Evolutionary conservation across 2,329 filamentous ascomycete genomes (phyloP), one percentile per base, ranked within the genome.

Genomic region (Ploettnerulaceae sp.): DNA sequence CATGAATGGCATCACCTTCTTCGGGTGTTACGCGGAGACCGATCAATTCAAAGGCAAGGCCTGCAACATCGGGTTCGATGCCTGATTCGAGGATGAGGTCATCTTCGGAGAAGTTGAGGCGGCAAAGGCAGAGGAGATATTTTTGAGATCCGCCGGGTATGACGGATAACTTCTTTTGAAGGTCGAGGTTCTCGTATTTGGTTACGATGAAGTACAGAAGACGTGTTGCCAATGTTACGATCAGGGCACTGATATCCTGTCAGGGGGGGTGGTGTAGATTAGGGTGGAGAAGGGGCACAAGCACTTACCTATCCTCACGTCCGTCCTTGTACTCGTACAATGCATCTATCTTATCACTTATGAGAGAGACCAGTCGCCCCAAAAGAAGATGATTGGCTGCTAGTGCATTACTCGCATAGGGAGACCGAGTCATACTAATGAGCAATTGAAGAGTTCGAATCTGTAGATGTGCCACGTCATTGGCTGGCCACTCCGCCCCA

Each of bases 21-120:
- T 95, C 86, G 0, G 89, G 84, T 43, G 86, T 93, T 17, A 95
- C 79, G 2, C 81, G 79, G 51, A 88, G 72, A 63, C 95, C 89
- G 29, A 97, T 66, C 52, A 98, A 71, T 60, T 86, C 81, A 57
- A 91, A 83, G 3, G 93, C 91, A 66, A 84, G 81, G 53, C 91
- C 86, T 1, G 84, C 79, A 1, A 89, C 87, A 53, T 88, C 86
- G 21, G 84, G 78, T 26, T 86, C 84, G 43, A 95, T 84, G 0
- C 83, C 83, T 1, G 74, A 72, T 66, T 96, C 89, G 21, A 94
- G 73, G 8, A 93, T 76, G 7, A 86, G 66, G 22, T 88, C 84
- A 51, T 95, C 88, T 17, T 82, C 79, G 5, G 81, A 83, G 64
- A 95, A 96, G 0, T 87, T 89, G n/a, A 97, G 69, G 32, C 91